A percentile compares a stretch with the other conserved stretches of the same genome.
phyloP scores from a whole-genome alignment of 441 rosid species.

The Adansonia grandidieri region DNA sequence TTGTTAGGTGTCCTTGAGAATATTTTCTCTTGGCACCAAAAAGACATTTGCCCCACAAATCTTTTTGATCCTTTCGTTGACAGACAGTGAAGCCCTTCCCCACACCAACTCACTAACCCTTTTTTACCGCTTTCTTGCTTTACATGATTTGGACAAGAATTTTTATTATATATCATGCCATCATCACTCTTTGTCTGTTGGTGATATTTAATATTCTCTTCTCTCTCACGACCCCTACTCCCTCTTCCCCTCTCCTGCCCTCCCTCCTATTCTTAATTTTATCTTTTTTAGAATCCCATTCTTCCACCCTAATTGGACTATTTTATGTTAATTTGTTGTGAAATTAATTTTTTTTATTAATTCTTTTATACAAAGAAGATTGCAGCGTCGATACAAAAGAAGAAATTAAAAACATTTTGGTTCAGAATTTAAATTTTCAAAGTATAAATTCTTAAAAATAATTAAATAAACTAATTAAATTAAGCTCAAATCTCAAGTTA shows the following conservation, averaged over 20 bases:
- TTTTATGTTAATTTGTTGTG: neutral
- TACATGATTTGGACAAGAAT: constrained; percentile 38
- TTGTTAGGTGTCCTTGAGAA: constrained; percentile 33
- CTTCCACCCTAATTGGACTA: neutral
- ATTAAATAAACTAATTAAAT: too few species aligned
- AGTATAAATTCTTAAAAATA: too few species aligned
- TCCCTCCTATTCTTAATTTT: neutral
- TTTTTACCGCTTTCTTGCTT: constrained; percentile 11
- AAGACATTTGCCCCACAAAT: constrained; percentile 34
- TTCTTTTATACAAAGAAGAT: neutral
- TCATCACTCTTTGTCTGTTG: constrained; percentile 20
- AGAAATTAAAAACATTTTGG: neutral
- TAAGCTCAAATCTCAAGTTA: neutral
- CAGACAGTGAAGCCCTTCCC: constrained; percentile 37
- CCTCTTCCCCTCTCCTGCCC: neutral
- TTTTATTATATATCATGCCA: constrained; percentile 14
- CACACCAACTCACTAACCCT: constrained; percentile 19
- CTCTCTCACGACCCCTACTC: constrained; percentile 14
- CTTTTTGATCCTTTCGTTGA: constrained; percentile 34
- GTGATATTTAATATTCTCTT: neutral
- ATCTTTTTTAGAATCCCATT: neutral
- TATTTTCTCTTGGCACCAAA: constrained; percentile 36
- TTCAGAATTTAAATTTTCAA: neutral
- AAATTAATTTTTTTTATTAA: neutral
- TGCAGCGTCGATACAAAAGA: too few species aligned